Evolutionary conservation across 345 rosid genomes (phyloP), one percentile per base, ranked within the genome.

Genomic region (Psidium friedrichsthalianum): DNA sequence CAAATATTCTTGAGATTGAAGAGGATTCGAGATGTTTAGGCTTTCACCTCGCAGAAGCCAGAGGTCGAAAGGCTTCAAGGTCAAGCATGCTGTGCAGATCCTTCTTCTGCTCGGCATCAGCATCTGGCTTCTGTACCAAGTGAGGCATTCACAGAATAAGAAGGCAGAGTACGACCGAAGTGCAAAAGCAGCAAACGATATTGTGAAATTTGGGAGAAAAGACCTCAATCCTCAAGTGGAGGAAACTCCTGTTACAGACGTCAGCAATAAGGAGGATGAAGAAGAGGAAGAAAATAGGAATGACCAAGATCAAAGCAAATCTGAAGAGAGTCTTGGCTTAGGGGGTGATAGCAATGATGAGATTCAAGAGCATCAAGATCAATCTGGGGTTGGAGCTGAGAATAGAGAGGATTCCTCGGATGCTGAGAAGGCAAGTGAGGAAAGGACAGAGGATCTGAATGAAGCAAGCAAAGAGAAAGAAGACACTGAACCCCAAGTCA

Each of bases 51-150:
- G 90, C 74, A 95, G 98, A 88, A 87, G 89, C 69, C 97, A 87
- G 82, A 91, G 98, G 88, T 95, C 98, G 12, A 94, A 93, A 86
- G 98, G 98, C 2, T 89, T 95, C 78, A 95, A 95, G 85, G 98
- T 94, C 80, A 95, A 95, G 89, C 98, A 95, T 87, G 96, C 95
- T 85, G 24, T 97, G 29, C 99, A 97, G 56, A 88, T 97, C 87
- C 91, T 94, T 86, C 82, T 97, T 18, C 88, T 97, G 86, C 76
- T 96, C 25, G 96, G 95, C 61, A 93, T 94, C 56, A 92, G 97
- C 51, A 86, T 93, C 90, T 97, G 99, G 99, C 88, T 96, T 88
- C 90, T 96, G 83, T 96, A 93, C 94, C 99, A 95, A 83, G 89
- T 94, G 83, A 93, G 88, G 91, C 98, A 96, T 82, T 94, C 96